A percentile compares a stretch with the other conserved stretches of the same genome.
Evolutionary conservation across 1,139 yeast species (phyloP).

Genomic region (Arxiozyma telluris): DNA sequence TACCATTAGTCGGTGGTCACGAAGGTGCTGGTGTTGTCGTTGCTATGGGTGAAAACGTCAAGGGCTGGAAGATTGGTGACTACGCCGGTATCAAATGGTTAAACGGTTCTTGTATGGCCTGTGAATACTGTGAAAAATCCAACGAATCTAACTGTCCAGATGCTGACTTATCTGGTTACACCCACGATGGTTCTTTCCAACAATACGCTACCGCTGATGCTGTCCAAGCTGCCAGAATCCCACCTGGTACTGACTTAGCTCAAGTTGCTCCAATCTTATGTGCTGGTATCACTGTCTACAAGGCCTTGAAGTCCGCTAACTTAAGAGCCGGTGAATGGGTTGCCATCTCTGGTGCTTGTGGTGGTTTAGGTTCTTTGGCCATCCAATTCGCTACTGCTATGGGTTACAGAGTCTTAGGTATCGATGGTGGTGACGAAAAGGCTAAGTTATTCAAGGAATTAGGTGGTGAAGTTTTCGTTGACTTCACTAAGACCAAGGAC

Average conservation of each 20-base stretch:
- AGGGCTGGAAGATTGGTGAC: slow-evolving; percentile 67
- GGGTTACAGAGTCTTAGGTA: slow-evolving; percentile 70
- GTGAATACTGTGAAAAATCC: slow-evolving; percentile 63
- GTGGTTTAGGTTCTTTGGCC: slow-evolving; percentile 77
- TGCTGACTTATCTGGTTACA: slow-evolving; percentile 68
- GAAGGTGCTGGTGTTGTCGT: slow-evolving; percentile 84
- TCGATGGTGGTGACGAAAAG: slow-evolving; percentile 68
- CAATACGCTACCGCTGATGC: slow-evolving; percentile 83
- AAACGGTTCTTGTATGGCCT: slow-evolving; percentile 63
- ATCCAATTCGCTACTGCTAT: slow-evolving; percentile 75
- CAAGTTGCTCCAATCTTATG: slow-evolving; percentile 68
- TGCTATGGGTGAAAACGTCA: slow-evolving; percentile 58
- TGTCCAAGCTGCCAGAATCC: slow-evolving; percentile 73
- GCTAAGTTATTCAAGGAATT: slow-evolving; percentile 43
- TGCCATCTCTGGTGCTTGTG: slow-evolving; percentile 74
- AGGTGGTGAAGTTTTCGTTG: slow-evolving; percentile 67
- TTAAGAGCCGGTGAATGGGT: slow-evolving; percentile 70
- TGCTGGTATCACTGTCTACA: slow-evolving; percentile 81
- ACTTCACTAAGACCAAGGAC: slow-evolving; percentile 48
- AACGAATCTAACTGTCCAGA: slow-evolving; percentile 61
- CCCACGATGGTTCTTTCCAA: slow-evolving; percentile 78
- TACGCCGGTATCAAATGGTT: slow-evolving; percentile 68
- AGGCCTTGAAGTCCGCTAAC: slow-evolving; percentile 65
- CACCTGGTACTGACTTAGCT: slow-evolving; percentile 63
- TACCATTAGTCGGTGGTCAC: slow-evolving; percentile 76